A percentile compares a stretch with the other conserved stretches of the same genome.
Evolutionary conservation across 169 alveolate genomes (phyloP).

Genomic region (Plasmodium coatneyi): DNA sequence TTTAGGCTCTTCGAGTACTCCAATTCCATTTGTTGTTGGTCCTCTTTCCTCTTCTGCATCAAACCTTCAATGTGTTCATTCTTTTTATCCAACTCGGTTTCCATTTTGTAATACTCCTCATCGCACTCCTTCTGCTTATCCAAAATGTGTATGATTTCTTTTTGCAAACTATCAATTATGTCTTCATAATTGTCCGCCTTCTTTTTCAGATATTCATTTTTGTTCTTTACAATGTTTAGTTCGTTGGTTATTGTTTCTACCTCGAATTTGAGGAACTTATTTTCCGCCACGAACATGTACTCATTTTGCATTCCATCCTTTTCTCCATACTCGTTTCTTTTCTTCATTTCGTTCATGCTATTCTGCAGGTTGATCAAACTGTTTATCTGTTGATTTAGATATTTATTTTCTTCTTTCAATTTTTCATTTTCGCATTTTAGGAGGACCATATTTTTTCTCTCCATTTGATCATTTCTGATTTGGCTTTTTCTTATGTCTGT

Average conservation of each 20-base stretch:
- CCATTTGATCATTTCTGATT: conserved; percentile 3
- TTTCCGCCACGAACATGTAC: conserved; percentile 41
- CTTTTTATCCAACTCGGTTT: conserved; percentile 54
- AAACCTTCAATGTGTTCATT: conserved; percentile 37
- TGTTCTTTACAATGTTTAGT: conserved; percentile 41
- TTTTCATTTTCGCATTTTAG: conserved; percentile 63
- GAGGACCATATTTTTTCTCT: conserved; percentile 12
- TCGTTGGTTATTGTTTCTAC: conserved; percentile 32
- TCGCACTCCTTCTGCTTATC: conserved; percentile 72
- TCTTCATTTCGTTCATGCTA: conserved; percentile 24
- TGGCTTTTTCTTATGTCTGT: not conserved
- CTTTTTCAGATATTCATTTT: conserved; percentile 60
- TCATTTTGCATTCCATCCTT: conserved; percentile 11
- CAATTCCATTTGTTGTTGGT: conserved; percentile 30
- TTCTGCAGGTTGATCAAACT: conserved; percentile 19
- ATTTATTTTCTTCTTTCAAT: conserved; percentile 64
- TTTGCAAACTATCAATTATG: conserved; percentile 48
- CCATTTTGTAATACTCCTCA: conserved; percentile 51
- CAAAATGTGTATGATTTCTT: conserved; percentile 39
- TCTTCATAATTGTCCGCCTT: conserved; percentile 66
- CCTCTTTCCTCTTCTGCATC: conserved; percentile 45
- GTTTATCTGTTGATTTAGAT: conserved; percentile 36
- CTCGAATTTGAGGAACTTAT: conserved; percentile 52
- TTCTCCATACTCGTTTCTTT: not conserved
- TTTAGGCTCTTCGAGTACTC: conserved; percentile 25